Evolutionary conservation across 2,329 filamentous ascomycete species (phyloP), one percentile per base, ranked within the genome.

Genomic region (Fusarium transvaalense): DNA sequence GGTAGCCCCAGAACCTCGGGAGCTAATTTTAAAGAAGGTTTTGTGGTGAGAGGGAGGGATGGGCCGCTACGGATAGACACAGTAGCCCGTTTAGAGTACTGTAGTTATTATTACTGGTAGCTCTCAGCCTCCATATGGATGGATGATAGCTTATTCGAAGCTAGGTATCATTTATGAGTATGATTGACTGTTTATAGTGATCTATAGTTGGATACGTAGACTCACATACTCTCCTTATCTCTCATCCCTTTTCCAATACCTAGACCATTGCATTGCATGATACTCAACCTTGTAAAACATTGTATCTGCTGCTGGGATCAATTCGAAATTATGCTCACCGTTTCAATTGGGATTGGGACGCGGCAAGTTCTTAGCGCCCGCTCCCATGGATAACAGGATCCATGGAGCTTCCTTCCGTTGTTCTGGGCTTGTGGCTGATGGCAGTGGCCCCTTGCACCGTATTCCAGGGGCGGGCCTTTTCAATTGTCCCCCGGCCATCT

Each of bases 341-440:
- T 59, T 56, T 59, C 56, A 53, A 51, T 69, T 64, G 38, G 55
- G 43, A 47, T 69, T 64, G 48, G 55, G 43, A 61, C 48, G 42
- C 61, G 61, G 61, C 31, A 60, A 42, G 51, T 41, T 47, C 34
- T 66, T 69, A 68, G 65, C 61, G 61, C 38, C 61, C 55, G 45
- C 45, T 38, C 17, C 46, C n/a, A n/a, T n/a, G n/a, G n/a, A 29
- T n/a, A 23, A 25, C 32, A 19, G 17, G 32, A 25, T 50, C 9
- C 34, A 25, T n/a, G n/a, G n/a, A n/a, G 34, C 21, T 48, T n/a
- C 32, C 32, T 25, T 34, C 32, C 12, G 17, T 21, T 37, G 23
- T 37, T 50, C 21, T 50, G 17, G 29, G 6, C 45, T 23, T 31
- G 29, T 48, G 15, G 6, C 45, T 23, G 21, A 19, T 48, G 15